These are phyloP conservation scores for Graphiopsis chlorocephala DNA, from an alignment of 2,329 filamentous ascomycete species.

Conservation along the genomic window DNA sequence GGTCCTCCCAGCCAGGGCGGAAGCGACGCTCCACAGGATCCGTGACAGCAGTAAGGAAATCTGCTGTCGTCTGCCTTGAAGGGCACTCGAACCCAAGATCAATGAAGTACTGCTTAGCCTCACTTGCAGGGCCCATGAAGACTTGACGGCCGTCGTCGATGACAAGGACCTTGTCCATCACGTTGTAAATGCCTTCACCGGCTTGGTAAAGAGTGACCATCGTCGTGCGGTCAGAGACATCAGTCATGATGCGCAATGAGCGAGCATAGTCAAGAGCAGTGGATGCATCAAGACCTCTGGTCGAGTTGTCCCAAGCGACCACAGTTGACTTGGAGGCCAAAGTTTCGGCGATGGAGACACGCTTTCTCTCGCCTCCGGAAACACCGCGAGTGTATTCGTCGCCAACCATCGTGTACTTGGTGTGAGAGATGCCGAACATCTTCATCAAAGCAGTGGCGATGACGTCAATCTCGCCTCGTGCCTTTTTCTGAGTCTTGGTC, in stretches of 20 bases:
- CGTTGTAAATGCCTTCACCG: conserved; percentile 65
- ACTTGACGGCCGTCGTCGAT: conserved; percentile 71
- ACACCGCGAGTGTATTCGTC: conserved; percentile 71
- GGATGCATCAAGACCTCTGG: conserved; percentile 73
- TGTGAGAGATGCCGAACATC: conserved; percentile 77
- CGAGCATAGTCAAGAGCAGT: conserved; percentile 76
- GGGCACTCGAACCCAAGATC: conserved; percentile 62
- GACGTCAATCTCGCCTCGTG: conserved; percentile 61
- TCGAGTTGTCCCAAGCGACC: conserved; percentile 77
- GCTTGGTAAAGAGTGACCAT: conserved; percentile 71
- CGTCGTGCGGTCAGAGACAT: conserved; percentile 68
- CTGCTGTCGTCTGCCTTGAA: conserved; percentile 66
- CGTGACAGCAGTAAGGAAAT: conserved; percentile 74
- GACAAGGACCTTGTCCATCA: conserved; percentile 78
- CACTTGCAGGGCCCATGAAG: conserved; percentile 61
- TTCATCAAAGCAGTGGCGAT: conserved; percentile 69
- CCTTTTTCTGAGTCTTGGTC: conserved; percentile 70
- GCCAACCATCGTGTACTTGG: conserved; percentile 71
- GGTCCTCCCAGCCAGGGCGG: conserved; percentile 61
- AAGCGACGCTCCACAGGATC: conserved; percentile 70
- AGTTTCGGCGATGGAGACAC: conserved; percentile 75
- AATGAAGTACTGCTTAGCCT: conserved; percentile 64
- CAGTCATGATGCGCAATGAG: conserved; percentile 76
- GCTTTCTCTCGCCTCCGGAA: conserved; percentile 76
- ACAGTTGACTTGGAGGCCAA: conserved; percentile 71